A percentile compares a stretch with the other conserved stretches of the same genome.
phyloP scores from a whole-genome alignment of 2,329 filamentous ascomycete species.

The Alternaria angustiovoidea region DNA sequence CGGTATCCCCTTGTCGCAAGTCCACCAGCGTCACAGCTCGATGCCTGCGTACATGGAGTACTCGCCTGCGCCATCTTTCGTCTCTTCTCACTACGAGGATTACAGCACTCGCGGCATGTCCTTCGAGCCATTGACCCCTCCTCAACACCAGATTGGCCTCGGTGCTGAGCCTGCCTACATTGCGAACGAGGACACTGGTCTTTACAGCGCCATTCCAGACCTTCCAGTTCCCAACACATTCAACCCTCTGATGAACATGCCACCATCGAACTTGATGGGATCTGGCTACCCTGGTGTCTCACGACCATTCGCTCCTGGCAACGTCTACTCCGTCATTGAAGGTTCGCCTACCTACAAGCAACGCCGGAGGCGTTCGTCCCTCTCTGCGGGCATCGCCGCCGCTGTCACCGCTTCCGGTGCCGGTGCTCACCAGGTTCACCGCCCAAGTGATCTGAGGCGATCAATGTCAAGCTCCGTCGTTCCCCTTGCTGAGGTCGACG shows the following conservation, averaged over 20 bases:
- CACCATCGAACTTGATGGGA: constrained; percentile 82
- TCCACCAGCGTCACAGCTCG: constrained; percentile 93
- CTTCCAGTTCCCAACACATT: constrained; percentile 78
- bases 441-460: constrained; percentile 87
- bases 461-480: constrained; percentile 90
- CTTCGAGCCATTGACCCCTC: constrained; percentile 95
- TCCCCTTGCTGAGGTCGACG: constrained; percentile 80
- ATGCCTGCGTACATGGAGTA: constrained; percentile 99
- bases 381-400: constrained; percentile 80
- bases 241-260: constrained; percentile 89
- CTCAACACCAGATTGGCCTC: constrained; percentile 84
- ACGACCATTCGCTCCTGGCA: constrained; percentile 73
- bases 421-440: constrained; percentile 68
- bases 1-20: constrained; percentile 80
- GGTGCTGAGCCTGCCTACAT: constrained; percentile 94
- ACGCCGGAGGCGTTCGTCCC: constrained; percentile 89
- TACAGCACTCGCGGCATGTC: constrained; percentile 97
- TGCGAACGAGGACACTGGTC: constrained; percentile 94
- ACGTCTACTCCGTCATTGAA: constrained; percentile 95
- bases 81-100: constrained; percentile 98
- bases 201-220: constrained; percentile 95
- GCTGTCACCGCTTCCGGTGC: constrained; percentile 67
- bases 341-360: constrained; percentile 99
- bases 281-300: constrained; percentile 78
- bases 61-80: constrained; percentile 95